A percentile compares a stretch with the other conserved stretches of the same genome.
Evolutionary conservation across 208 protist genomes (phyloP).

Genomic region (Crithidia thermophila): DNA sequence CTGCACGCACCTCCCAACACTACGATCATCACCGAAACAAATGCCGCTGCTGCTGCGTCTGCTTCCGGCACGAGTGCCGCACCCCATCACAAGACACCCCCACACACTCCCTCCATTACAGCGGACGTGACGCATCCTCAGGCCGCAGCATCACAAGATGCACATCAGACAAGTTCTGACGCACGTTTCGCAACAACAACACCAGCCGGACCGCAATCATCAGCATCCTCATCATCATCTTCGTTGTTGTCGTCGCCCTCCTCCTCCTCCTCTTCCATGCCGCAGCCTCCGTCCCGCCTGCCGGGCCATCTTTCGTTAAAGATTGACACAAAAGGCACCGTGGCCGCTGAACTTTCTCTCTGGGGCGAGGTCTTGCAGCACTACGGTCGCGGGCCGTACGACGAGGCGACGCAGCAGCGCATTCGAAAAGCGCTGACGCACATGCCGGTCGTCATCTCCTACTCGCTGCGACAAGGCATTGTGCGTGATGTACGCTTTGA

Average conservation of each 20-base stretch:
- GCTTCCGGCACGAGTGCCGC: background rate
- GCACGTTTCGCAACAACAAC: no score
- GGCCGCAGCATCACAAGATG: no score
- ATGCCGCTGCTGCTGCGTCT: background rate
- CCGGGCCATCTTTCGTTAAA: constrained; percentile 62
- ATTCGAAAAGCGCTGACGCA: constrained; percentile 69
- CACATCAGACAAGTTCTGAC: no score
- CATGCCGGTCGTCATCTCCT: constrained; percentile 71
- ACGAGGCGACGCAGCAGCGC: constrained; percentile 55
- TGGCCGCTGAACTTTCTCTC: constrained; percentile 81
- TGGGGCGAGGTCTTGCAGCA: constrained; percentile 87
- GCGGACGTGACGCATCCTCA: no score
- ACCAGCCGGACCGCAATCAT: no score
- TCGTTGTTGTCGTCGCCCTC: no score
- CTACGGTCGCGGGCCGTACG: constrained; percentile 82
- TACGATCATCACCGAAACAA: background rate
- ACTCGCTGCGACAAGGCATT: constrained; percentile 71
- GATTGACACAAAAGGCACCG: constrained; percentile 87
- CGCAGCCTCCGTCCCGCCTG: background rate
- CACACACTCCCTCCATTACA: no score
- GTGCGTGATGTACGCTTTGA: constrained; percentile 74
- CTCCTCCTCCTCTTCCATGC: no score
- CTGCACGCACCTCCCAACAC: background rate
- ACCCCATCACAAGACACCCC: no score
- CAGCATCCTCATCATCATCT: no score